Conservation (phyloP, 2,329 filamentous ascomycete genomes). For the Calcarisporium arbuscula region DNA sequence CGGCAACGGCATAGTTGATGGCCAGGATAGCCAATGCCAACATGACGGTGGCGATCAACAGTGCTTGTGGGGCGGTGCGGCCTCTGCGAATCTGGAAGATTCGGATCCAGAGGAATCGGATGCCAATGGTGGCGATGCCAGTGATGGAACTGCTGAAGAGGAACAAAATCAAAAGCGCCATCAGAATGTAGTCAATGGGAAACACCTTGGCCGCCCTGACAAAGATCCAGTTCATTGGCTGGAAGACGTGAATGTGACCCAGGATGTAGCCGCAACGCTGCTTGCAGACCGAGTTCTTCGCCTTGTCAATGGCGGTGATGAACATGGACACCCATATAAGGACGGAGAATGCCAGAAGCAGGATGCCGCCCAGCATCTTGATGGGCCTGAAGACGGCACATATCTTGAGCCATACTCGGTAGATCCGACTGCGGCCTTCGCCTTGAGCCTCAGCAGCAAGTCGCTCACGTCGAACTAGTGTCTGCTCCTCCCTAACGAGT, state of each 20-base stretch:
- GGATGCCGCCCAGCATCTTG: constrained; percentile 77
- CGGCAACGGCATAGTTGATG: constrained; percentile 87
- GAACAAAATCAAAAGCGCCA: constrained; percentile 75
- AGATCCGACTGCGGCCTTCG: constrained; percentile 67
- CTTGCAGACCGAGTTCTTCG: constrained; percentile 90
- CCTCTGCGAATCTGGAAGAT: constrained; percentile 89
- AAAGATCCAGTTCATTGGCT: constrained; percentile 82
- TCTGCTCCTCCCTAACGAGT: constrained; percentile 84
- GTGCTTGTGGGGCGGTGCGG: constrained; percentile 82
- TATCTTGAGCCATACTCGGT: constrained; percentile 71
- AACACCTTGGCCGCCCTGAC: constrained; percentile 77
- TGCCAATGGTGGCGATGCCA: constrained; percentile 80
- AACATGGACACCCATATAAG: constrained; percentile 88
- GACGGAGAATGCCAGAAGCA: constrained; percentile 68
- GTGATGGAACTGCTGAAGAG: constrained; percentile 86
- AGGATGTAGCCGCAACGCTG: constrained; percentile 87
- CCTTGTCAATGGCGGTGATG: constrained; percentile 92
- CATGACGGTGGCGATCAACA: constrained; percentile 86
- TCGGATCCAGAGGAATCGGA: constrained; percentile 91
- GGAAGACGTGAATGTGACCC: constrained; percentile 81
- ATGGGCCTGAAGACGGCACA: constrained; percentile 80
- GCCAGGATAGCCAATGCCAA: constrained; percentile 84
- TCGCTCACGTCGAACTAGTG: constrained; percentile 80
- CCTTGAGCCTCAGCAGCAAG: constrained; percentile 77
- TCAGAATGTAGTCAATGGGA: constrained; percentile 86